Base-by-base conservation (phyloP, 768 basidiomycete species). In the Galerina marginata region DNA sequence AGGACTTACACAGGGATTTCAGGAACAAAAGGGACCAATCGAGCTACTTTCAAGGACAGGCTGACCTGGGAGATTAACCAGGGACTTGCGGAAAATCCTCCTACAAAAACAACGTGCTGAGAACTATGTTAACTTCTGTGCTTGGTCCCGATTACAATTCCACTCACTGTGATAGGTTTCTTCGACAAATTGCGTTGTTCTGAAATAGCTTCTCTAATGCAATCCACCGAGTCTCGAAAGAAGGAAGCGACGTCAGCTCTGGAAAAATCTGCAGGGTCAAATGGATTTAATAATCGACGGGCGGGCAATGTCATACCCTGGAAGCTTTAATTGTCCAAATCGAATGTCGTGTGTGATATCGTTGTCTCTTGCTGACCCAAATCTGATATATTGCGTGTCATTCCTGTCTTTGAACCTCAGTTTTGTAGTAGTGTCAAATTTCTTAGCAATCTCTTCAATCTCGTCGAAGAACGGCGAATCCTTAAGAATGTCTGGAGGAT, bases 41-140 rank as follows among this genome's bases (percentile, higher is more conserved):
- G 76, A 0, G 74, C 64, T 1, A 71, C 62, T 4, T 71, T 72
- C 10, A 87, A 70, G 5, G 72, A 33, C 64, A 53, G 65, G 69
- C 43, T 77, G 77, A 1, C 29, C 48, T 74, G 72, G 1, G 70
- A 66, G 62, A 78, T 82, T 20, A 87, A 66, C 76, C 81, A 86
- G 54, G 85, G 81, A 58, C 81, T 86, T 1, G 83, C 83, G 10
- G 83, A 80, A 66, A 86, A 87, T 0, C 85, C 86, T 23, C 86
- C 86, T 3, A 87, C 85, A 1, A 88, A 76, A 40, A 82, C 73
- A 25, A 81, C 75, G 29, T 76, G 74, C 81, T 81, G 40, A n/a
- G 5, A 37, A 50, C 12, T 43, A 12, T 26, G 37, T 5, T 37
- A 10, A 38, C 20, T 20, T 25, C 2, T 33, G n/a, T 36, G 55